Evolutionary conservation across 2,329 filamentous ascomycete species (phyloP), one percentile per base, ranked within the genome.

Genomic region (Calonectria crousiana): DNA sequence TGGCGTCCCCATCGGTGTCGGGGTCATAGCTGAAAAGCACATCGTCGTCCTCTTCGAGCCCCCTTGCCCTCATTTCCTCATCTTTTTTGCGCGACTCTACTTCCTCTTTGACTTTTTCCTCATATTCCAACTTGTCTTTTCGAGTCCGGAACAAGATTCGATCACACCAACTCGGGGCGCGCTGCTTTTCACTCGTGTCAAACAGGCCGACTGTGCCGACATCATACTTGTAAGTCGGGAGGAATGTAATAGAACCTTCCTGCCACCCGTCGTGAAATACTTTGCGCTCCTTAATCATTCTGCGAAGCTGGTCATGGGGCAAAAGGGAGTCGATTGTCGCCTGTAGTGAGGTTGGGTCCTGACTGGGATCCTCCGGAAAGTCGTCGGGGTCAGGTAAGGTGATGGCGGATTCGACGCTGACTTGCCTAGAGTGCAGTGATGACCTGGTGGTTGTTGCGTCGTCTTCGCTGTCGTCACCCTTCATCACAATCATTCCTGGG

Each of bases 211-310:
- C 92, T 36, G 94, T 98, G n/a, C 97, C 97, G 34, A 98, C 89
- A 81, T 99, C 97, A 79, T 99, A 99, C 84, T 99, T 99, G 85
- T 99, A 99, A 0, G 97, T 97, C 2, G 97, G 97, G 20, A 98
- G 84, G 81, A 99, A 99, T 1, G 91, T 91, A 71, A 99, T 96
- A 0, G 92, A 89, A 0, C 96, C 97, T 87, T 99, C 97, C 66
- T 90, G 90, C 96, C 97, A 99, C 1, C 96, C 96, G 75, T 98
- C 95, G 74, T 98, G 92, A 75, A 99, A 98, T 0, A 93, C 92
- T 82, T 94, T 97, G n/a, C 92, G 90, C 49, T 91, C 86, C 77
- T 90, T 92, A 78, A 98, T 95, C 73, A 95, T 91, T 71, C 92
- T 90, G 6, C 88, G 90, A 6, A 99, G 89, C 83, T 99, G 96